phyloP scores from a whole-genome alignment of 2,329 filamentous ascomycete species.

The Claviceps lovelessii region DNA sequence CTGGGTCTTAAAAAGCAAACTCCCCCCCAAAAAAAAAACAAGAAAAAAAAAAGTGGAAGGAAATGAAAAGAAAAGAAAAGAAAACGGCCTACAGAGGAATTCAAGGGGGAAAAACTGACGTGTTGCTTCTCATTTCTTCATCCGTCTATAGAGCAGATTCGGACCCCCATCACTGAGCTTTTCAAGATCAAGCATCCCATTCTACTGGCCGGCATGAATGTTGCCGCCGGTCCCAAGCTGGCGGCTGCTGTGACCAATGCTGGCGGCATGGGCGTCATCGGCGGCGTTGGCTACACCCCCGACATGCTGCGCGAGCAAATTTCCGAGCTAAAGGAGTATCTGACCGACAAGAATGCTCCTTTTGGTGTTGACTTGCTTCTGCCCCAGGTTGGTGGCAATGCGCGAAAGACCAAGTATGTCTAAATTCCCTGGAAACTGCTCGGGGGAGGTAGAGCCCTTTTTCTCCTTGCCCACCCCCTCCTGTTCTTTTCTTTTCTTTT shows the following conservation, averaged over 20 bases:
- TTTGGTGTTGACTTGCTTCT: constrained; percentile 91
- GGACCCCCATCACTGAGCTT: constrained; percentile 85
- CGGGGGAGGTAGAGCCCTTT: neutral
- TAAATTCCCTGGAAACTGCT: neutral
- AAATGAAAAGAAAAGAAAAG: too few relatives aligned
- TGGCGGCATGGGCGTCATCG: constrained; percentile 90
- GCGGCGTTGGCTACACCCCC: constrained; percentile 88
- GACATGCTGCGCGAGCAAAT: constrained; percentile 96
- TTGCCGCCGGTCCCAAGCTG: constrained; percentile 89
- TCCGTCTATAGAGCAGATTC: constrained; percentile 39
- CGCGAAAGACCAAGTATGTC: constrained; percentile 76
- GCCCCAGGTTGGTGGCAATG: constrained; percentile 85
- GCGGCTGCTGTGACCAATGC: constrained; percentile 95
- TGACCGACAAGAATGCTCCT: constrained; percentile 81
- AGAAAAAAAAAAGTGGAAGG: neutral
- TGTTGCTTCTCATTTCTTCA: neutral
- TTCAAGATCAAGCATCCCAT: constrained; percentile 96
- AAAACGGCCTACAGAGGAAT: too few relatives aligned
- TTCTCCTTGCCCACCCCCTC: neutral
- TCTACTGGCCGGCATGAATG: constrained; percentile 96
- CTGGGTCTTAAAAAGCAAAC: too few relatives aligned
- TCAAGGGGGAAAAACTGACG: neutral
- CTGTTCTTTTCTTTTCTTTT: too few relatives aligned
- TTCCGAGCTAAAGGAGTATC: constrained; percentile 76
- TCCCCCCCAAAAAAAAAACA: neutral